Conservation (phyloP, 495 filamentous ascomycete species). For the Platismatia glauca region DNA sequence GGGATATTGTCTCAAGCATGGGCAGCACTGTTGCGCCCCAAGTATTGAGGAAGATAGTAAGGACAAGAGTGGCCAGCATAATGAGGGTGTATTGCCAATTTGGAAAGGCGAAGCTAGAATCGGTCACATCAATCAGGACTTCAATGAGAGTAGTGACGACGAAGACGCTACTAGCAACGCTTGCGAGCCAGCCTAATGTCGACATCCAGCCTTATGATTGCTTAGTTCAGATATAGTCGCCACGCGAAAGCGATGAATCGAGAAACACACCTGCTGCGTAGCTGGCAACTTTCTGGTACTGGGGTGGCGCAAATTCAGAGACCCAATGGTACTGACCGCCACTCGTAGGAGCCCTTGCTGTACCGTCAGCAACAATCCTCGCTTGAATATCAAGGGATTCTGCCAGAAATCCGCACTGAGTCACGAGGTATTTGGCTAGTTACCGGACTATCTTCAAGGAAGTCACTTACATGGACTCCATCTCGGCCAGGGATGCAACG, state of each 20-base stretch:
- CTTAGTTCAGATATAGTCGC: background rate
- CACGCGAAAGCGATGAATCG: background rate
- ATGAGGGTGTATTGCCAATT: conserved; percentile 34
- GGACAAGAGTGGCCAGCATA: conserved; percentile 29
- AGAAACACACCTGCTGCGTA: conserved; percentile 29
- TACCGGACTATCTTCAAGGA: background rate
- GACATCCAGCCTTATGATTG: conserved; percentile 38
- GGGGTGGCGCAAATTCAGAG: conserved; percentile 32
- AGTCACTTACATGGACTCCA: conserved; percentile 29
- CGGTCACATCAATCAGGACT: conserved; percentile 26
- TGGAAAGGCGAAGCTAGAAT: conserved; percentile 25
- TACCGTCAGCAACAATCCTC: background rate
- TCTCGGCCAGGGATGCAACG: conserved; percentile 32
- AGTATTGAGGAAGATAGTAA: conserved; percentile 26
- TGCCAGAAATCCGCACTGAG: background rate
- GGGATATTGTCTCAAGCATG: conserved; percentile 24
- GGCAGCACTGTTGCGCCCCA: conserved; percentile 21
- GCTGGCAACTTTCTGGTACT: conserved; percentile 31
- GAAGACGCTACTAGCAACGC: conserved; percentile 33
- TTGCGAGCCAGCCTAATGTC: conserved; percentile 35
- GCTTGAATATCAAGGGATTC: background rate
- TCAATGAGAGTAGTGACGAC: conserved; percentile 34
- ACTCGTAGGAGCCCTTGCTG: conserved; percentile 29
- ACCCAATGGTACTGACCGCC: conserved; percentile 34
- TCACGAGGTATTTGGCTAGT: background rate